These are phyloP conservation scores for Lachnellula arida DNA, from an alignment of 2,329 filamentous ascomycete genomes.

Conservation along the genomic window DNA sequence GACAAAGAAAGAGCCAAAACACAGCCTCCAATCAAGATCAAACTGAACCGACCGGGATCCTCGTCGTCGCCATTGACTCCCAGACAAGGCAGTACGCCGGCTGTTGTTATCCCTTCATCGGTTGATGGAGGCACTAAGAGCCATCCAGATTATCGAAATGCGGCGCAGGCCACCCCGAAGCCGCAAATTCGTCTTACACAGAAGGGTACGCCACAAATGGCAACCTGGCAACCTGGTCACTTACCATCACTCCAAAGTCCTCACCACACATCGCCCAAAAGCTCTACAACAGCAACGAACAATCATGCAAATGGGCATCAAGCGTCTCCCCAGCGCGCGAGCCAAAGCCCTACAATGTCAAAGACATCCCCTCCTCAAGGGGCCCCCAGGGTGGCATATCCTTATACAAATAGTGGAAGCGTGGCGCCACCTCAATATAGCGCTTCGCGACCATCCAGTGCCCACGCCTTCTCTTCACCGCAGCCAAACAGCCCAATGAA, in stretches of 20 bases:
- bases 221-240: slow-evolving; percentile 8
- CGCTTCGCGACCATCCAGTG: slow-evolving; percentile 18
- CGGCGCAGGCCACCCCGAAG: background rate
- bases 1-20: slow-evolving; percentile 57
- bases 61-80: slow-evolving; percentile 38
- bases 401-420: slow-evolving; percentile 10
- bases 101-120: slow-evolving; percentile 1
- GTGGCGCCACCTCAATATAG: slow-evolving; percentile 5
- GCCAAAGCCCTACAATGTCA: slow-evolving; percentile 5
- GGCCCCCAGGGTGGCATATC: slow-evolving; percentile 5
- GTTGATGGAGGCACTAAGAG: slow-evolving; percentile 11
- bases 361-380: slow-evolving; percentile 4
- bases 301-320: slow-evolving; percentile 10
- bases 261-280: slow-evolving; percentile 2
- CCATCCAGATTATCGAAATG: background rate
- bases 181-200: background rate
- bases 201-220: slow-evolving; percentile 8
- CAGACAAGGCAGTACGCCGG: slow-evolving; percentile 19
- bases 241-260: slow-evolving; percentile 14
- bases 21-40: slow-evolving; percentile 53
- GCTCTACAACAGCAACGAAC: slow-evolving; percentile 7
- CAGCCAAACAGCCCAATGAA: slow-evolving; percentile 30
- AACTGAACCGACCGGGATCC: slow-evolving; percentile 45
- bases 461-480: slow-evolving; percentile 31
- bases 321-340: background rate